Evolutionary conservation across 192 early-diverging fungal genomes (phyloP), one percentile per base, ranked within the genome.

Genomic region (Backusella macrospora): DNA sequence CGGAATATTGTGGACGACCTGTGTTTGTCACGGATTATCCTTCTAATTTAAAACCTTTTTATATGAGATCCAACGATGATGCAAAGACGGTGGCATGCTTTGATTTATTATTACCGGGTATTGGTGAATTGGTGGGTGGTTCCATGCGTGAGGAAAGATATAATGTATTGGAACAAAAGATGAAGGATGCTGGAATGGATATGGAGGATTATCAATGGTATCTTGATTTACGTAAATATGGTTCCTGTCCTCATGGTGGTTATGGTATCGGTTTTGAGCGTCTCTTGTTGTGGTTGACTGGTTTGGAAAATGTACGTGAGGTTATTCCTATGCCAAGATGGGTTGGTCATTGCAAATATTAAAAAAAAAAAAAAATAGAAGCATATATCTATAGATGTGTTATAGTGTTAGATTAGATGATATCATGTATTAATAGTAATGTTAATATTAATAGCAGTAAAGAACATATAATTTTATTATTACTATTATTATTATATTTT

Each of bases 21-120:
- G 92, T 97, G 3, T 97, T 95, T 88, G 92, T 97, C 16, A 95
- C 93, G n/a, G 91, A 95, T 68, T 97, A 95, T 75, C 96, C 94
- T 6, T 78, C 82, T 1, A 75, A 70, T 10, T 73, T 93, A 38
- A 97, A 97, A 78, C 93, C 96, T 0, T 97, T 97, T 74, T 97
- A 97, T 68, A 97, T 97, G 96, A 79, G 89, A 44, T 82, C 75
- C 2, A 89, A 91, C 63, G 65, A 73, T 12, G 80, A 87, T 73
- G 72, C 82, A 12, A 82, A 78, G 34, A 95, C 93, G 0, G 95
- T 95, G 3, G 91, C 89, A 0, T 95, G 94, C 49, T 88, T 91
- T 47, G 96, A 97, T 79, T 72, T 97, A 74, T 74, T 97, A 26
- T 86, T 95, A 4, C 96, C 96, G 39, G 88, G 90, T 9, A 88